Percentiles rank a stretch among this genome's conserved stretches.
These are phyloP conservation scores for Artemisia annua DNA, from an alignment of 129 eudicot genomes.

Conservation along the genomic window DNA sequence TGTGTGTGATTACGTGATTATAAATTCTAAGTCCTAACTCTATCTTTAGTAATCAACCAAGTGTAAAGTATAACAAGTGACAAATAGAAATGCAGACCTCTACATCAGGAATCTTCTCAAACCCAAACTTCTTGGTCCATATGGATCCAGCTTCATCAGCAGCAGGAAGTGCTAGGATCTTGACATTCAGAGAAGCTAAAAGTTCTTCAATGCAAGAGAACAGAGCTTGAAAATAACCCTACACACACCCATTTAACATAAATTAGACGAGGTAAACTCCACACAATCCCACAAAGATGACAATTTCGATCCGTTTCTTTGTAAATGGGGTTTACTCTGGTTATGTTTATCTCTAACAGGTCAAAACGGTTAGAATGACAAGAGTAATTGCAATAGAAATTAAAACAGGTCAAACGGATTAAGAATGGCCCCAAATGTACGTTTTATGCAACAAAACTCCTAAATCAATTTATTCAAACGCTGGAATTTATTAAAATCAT, in stretches of 20 bases:
- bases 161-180: slow-evolving; percentile 75
- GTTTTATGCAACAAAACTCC: too few species aligned
- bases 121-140: slow-evolving; percentile 84
- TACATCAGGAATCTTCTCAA: slow-evolving; percentile 45
- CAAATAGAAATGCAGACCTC: slow-evolving; percentile 44
- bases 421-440: too few species aligned
- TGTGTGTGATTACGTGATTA: too few species aligned
- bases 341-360: too few species aligned
- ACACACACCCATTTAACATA: slow-evolving; percentile 13
- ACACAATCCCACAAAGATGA: background rate
- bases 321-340: background rate
- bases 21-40: too few species aligned
- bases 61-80: background rate
- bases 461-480: too few species aligned
- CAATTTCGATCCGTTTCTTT: background rate
- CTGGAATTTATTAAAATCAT: too few species aligned
- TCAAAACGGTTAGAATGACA: too few species aligned
- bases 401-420: too few species aligned
- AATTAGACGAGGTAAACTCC: slow-evolving; percentile 14
- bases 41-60: too few species aligned
- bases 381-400: too few species aligned
- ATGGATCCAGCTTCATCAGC: slow-evolving; percentile 81
- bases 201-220: slow-evolving; percentile 72
- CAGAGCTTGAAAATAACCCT: slow-evolving; percentile 86
- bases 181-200: slow-evolving; percentile 61